Base-by-base conservation (phyloP, 768 basidiomycete genomes). In the Austroboletus festivus region DNA sequence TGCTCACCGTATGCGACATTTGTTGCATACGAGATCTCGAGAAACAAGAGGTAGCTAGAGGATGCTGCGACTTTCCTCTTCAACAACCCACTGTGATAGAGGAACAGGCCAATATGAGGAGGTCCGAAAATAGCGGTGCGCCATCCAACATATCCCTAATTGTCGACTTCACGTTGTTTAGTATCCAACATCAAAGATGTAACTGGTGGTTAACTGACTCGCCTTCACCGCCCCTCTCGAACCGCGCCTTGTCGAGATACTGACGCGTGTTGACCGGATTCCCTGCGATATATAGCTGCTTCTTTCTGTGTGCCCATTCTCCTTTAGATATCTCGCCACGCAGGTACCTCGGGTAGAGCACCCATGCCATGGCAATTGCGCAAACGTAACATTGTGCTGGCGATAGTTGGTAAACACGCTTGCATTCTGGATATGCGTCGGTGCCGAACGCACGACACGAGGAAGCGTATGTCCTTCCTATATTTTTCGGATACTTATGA, bases 401-500 rank as follows among this genome's bases (percentile, higher is more conserved):
- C 73, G 73, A 52, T 80, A 81, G 30, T 61, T 70, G 15, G 49
- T 40, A 2, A 70, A 43, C 38, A 80, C 69, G 2, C 34, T 40
- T 12, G 49, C 45, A 11, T 71, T 72, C 33, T 66, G 59, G 6
- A 67, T 57, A 1, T 39, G 38, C 2, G 71, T 61, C 37, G 74
- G 68, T 7, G 52, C 47, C 21, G 42, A 46, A 23, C 55, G 56
- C 1, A 72, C 71, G 30, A 70, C 43, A 12, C 62, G 73, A 40
- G 80, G 80, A 9, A 83, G 66, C 0, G 77, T 76, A 42, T 82
- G 80, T 3, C 81, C 81, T 3, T 80, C 82, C 80, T 83, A 55
- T 7, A 19, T 18, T 9, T 35, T 35, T n/a, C n/a, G 10, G 18
- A 37, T 19, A 7, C 35, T 7, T 7, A 19, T 37, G n/a, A 6